Evolutionary conservation across 768 basidiomycete genomes (phyloP).

Genomic region (Russula emetica): DNA sequence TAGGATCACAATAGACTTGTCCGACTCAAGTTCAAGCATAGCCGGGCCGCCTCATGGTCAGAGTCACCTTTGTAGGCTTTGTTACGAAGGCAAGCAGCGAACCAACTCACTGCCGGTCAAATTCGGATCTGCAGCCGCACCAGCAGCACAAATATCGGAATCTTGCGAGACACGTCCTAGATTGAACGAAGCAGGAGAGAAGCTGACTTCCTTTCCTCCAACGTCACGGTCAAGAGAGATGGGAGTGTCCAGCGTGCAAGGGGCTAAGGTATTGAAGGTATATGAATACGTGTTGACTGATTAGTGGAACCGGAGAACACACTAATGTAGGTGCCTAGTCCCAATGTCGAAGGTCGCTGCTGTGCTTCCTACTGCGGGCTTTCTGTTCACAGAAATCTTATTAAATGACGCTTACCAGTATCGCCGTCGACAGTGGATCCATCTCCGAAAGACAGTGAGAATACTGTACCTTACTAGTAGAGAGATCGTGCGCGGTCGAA

Average conservation of each 20-base stretch:
- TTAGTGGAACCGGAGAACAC: not conserved
- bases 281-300: not conserved
- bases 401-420: slow-evolving; percentile 29
- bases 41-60: too few relatives aligned
- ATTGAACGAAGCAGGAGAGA: slow-evolving; percentile 10
- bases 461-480: too few relatives aligned
- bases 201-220: slow-evolving; percentile 1
- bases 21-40: too few relatives aligned
- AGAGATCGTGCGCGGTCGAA: slow-evolving; percentile 29
- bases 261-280: not conserved
- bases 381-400: slow-evolving; percentile 29
- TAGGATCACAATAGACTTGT: too few relatives aligned
- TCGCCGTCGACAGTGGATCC: slow-evolving; percentile 39
- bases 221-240: slow-evolving; percentile 8
- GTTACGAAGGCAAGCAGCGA: not conserved
- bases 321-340: not conserved
- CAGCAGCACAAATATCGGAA: slow-evolving; percentile 3
- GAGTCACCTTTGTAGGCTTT: too few relatives aligned
- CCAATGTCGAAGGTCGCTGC: slow-evolving; percentile 32
- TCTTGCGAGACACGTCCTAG: not conserved
- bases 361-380: slow-evolving; percentile 3
- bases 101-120: not conserved
- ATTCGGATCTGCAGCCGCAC: not conserved
- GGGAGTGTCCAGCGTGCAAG: slow-evolving; percentile 6
- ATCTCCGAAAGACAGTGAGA: slow-evolving; percentile 38